A percentile compares a stretch with the other conserved stretches of the same genome.
Evolutionary conservation across 768 basidiomycete species (phyloP).

Genomic region (Suillus brevipes): DNA sequence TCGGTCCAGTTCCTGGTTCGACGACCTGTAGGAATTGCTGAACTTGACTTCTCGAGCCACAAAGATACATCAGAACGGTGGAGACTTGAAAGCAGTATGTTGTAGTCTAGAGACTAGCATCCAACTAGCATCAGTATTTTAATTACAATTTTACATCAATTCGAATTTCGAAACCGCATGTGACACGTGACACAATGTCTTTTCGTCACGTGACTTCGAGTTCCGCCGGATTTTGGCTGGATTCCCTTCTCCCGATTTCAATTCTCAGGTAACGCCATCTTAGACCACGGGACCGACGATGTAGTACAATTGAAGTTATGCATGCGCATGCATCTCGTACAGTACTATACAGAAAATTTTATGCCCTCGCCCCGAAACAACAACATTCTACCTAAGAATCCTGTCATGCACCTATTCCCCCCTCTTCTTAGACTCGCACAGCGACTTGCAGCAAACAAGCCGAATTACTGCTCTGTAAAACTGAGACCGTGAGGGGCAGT

Average conservation of each 20-base stretch:
- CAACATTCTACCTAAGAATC: not conserved
- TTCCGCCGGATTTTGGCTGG: too few relatives aligned
- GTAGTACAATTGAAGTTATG: not conserved
- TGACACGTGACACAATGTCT: too few relatives aligned
- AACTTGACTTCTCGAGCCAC: not conserved
- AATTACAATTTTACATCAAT: too few relatives aligned
- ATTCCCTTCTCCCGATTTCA: too few relatives aligned
- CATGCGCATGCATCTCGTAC: not conserved
- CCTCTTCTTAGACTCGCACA: not conserved
- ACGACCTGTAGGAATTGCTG: not conserved
- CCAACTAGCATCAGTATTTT: too few relatives aligned
- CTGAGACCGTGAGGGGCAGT: slow-evolving; percentile 23
- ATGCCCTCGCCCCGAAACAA: not conserved
- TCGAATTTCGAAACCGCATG: too few relatives aligned
- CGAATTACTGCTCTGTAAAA: slow-evolving; percentile 13
- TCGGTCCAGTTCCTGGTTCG: not conserved
- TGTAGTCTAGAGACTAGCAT: too few relatives aligned
- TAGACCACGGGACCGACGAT: too few relatives aligned
- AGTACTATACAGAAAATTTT: not conserved
- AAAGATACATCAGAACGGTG: not conserved
- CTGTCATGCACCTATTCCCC: not conserved
- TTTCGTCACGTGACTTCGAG: too few relatives aligned
- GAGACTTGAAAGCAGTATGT: not conserved
- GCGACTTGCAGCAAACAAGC: not conserved
- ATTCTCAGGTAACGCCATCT: too few relatives aligned